These are phyloP conservation scores for Biscogniauxia mediterranea DNA, from an alignment of 2,329 filamentous ascomycete genomes.

Conservation along the genomic window DNA sequence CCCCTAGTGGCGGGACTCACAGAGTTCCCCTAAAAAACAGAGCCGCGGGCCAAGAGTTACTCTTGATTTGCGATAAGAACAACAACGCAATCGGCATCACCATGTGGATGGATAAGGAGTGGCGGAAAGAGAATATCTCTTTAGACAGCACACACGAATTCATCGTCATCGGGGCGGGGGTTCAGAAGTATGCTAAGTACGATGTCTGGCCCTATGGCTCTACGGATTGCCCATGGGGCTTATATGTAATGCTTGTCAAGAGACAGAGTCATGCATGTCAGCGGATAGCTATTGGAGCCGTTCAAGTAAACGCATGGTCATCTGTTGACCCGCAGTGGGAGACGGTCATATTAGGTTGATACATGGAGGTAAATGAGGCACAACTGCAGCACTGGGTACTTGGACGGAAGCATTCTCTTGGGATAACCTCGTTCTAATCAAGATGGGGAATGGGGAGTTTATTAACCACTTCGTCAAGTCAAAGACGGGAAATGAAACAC, in stretches of 20 bases:
- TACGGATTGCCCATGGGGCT: not conserved
- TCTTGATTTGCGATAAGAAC: not conserved
- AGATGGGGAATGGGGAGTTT: no score
- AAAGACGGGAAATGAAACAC: no score
- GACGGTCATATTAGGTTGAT: not conserved
- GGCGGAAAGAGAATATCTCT: not conserved
- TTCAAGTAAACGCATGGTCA: not conserved
- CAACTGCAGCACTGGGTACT: no score
- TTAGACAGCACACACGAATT: not conserved
- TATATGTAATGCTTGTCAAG: not conserved
- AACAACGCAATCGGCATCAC: not conserved
- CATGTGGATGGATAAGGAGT: not conserved
- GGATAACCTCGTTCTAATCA: no score
- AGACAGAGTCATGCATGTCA: not conserved
- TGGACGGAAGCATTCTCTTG: no score
- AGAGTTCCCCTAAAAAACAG: not conserved
- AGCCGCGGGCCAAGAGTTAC: not conserved
- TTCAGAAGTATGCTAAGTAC: not conserved
- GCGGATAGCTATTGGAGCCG: not conserved
- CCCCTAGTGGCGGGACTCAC: not conserved
- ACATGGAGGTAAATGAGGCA: not conserved
- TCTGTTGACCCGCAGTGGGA: slow-evolving; percentile 1
- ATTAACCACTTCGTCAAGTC: no score
- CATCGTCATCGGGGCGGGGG: not conserved
- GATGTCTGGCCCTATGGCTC: slow-evolving; percentile 1